Base-by-base conservation (phyloP, 2,329 filamentous ascomycete genomes). In the Huntiella decipiens region DNA sequence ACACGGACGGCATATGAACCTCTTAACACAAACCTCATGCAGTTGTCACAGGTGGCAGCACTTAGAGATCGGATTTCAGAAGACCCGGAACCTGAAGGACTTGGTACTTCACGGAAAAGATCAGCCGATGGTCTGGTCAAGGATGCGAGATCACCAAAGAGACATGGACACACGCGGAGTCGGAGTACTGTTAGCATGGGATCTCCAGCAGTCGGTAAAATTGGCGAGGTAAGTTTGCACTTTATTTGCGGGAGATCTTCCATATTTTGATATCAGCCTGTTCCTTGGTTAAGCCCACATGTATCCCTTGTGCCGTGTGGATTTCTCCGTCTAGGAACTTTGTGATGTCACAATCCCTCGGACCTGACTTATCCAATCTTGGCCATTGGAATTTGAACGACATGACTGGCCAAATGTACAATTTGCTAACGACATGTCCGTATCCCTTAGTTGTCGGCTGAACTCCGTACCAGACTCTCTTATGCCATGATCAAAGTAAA, bases 401-500 rank as follows among this genome's bases (percentile, higher is more conserved):
- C 22, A 28, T 28, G 22, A 28, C 22, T 28, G 5, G 10, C 15
- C 11, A n/a, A 28, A 38, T 45, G 12, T 38, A 7, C 13, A 19
- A 12, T 46, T 42, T 40, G 11, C 15, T 15, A 33, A 32, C n/a
- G 19, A 41, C 19, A 15, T 35, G 16, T 28, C 11, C n/a, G 3
- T 19, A 34, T 28, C 32, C 51, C 11, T 7, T 58, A 86, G 81
- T 65, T 84, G 45, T 85, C 83, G 36, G 74, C 78, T 46, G 82
- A 88, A 57, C 70, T 96, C 44, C 81, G 79, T 57, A 79, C 85
- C 43, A 81, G 85, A 55, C 70, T 96, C 22, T 84, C 85, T 5
- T 95, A 95, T 60, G 88, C 88, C 52, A 91, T 93, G 73, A 73
- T 92, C 57, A 95, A 94, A 61, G 82, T 95, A 36, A 84, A 85